phyloP scores from a whole-genome alignment of 2,329 filamentous ascomycete species.

The Paecilomyces niveus region DNA sequence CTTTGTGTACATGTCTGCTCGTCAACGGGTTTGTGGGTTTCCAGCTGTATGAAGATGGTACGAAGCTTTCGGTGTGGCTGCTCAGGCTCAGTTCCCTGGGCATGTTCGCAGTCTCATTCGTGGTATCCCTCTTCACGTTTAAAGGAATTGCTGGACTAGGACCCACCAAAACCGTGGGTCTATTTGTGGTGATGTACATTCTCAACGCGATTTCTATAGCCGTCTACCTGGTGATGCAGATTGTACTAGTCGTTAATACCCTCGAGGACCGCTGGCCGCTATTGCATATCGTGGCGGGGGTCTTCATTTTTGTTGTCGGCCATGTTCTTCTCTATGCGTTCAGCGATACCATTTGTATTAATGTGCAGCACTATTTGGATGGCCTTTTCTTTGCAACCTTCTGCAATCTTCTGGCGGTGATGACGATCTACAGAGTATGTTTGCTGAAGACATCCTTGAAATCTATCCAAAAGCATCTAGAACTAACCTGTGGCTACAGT shows the following conservation, averaged over 20 bases:
- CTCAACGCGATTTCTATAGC: conserved; percentile 81
- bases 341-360: conserved; percentile 74
- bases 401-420: conserved; percentile 87
- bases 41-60: conserved; percentile 96
- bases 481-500: conserved; percentile 49
- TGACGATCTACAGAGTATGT: conserved; percentile 98
- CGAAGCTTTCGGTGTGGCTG: conserved; percentile 87
- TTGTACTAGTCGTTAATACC: conserved; percentile 80
- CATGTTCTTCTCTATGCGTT: conserved; percentile 92
- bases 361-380: conserved; percentile 85
- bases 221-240: conserved; percentile 79
- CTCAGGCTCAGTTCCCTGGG: conserved; percentile 68
- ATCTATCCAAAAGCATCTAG: background rate
- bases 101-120: conserved; percentile 81
- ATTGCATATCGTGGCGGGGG: conserved; percentile 81
- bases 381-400: conserved; percentile 90
- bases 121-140: conserved; percentile 86
- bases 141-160: conserved; percentile 81
- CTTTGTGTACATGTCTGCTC: conserved; percentile 78
- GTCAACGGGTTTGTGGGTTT: conserved; percentile 99
- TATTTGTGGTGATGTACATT: conserved; percentile 89
- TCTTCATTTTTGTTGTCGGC: conserved; percentile 84
- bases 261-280: conserved; percentile 93
- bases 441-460: background rate
- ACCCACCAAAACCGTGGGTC: conserved; percentile 75